Percentiles rank a stretch among this genome's conserved stretches.
phyloP scores from a whole-genome alignment of 2,329 filamentous ascomycete species.

The Pochonia chlamydosporia region DNA sequence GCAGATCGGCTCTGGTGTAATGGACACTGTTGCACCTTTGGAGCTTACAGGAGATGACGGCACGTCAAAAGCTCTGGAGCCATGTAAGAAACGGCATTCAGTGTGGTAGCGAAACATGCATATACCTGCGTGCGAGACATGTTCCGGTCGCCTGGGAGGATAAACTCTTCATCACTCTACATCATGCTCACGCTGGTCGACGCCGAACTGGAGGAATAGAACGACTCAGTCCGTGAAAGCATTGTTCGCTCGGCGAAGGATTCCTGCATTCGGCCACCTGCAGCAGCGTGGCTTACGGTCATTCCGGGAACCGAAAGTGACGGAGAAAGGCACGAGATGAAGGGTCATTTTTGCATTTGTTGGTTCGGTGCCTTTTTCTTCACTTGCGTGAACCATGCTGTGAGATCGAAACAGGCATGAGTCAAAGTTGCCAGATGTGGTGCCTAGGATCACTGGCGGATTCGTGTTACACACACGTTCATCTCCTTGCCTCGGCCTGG shows the following conservation, averaged over 20 bases:
- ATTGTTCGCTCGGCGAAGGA: not conserved
- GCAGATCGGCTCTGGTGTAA: too few species aligned
- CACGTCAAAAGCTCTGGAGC: too few species aligned
- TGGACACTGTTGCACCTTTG: too few species aligned
- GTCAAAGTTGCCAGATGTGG: not conserved
- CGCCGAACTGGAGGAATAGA: not conserved
- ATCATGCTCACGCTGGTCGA: not conserved
- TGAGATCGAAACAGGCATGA: not conserved
- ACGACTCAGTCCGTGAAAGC: not conserved
- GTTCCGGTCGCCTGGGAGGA: too few species aligned
- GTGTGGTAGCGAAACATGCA: too few species aligned
- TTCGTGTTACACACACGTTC: not conserved
- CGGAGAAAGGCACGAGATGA: not conserved
- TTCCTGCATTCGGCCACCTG: not conserved
- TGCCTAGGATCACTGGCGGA: not conserved
- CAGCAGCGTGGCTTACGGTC: constrained; percentile 5
- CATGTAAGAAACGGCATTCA: too few species aligned
- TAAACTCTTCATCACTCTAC: not conserved
- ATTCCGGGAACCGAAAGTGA: not conserved
- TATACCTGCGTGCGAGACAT: too few species aligned
- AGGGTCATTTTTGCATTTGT: not conserved
- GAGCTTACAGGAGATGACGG: too few species aligned
- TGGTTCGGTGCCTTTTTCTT: not conserved
- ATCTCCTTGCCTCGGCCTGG: not conserved
- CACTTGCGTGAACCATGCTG: not conserved